Conservation (phyloP, 2,329 filamentous ascomycete genomes). For the Aspergillus sp. region DNA sequence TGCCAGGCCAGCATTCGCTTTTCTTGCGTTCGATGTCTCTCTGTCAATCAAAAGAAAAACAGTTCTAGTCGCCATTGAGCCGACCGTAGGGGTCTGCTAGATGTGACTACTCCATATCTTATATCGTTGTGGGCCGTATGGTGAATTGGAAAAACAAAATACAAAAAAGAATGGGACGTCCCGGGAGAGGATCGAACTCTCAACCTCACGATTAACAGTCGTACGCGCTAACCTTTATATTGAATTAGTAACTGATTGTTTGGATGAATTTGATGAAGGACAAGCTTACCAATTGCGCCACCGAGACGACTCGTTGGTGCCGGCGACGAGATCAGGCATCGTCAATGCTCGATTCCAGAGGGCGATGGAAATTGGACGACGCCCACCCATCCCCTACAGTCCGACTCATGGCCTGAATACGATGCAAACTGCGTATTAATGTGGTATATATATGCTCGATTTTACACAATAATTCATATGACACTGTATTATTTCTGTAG, state of each 20-base stretch:
- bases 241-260: not conserved
- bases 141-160: too few species aligned
- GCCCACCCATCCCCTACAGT: not conserved
- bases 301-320: not conserved
- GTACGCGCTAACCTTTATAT: slow-evolving; percentile 1
- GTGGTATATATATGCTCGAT: too few species aligned
- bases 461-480: too few species aligned
- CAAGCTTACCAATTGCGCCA: slow-evolving; percentile 1
- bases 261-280: not conserved
- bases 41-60: too few species aligned
- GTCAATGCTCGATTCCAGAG: not conserved
- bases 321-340: not conserved
- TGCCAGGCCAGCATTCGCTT: too few species aligned
- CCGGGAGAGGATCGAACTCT: not conserved
- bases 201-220: slow-evolving; percentile 1
- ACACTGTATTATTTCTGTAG: too few species aligned
- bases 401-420: not conserved
- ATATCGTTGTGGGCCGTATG: too few species aligned
- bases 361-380: not conserved
- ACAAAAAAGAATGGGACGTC: not conserved
- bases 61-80: too few species aligned
- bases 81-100: too few species aligned
- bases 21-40: too few species aligned
- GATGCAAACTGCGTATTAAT: too few species aligned
- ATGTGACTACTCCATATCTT: too few species aligned